A percentile compares a stretch with the other conserved stretches of the same genome.
Conservation (phyloP, 2,329 filamentous ascomycete genomes). For the Atkinsonella texensis region DNA sequence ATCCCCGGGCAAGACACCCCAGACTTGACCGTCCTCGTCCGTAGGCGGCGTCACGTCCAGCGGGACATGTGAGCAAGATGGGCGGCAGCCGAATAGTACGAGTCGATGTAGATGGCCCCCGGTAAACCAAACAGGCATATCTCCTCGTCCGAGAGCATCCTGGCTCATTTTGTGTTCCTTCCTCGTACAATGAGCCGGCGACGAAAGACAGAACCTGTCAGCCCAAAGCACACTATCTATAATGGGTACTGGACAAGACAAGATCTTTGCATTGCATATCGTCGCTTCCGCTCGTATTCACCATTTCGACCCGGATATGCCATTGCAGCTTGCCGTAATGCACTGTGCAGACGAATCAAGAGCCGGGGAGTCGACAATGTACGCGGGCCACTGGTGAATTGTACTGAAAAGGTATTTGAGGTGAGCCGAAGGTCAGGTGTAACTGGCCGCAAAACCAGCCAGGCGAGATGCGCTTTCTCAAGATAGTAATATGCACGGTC, state of each 20-base stretch:
- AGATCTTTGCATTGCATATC: background rate
- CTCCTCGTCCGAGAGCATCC: background rate
- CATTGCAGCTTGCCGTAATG: background rate
- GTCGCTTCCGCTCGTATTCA: background rate
- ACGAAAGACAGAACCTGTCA: background rate
- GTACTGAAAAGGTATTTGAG: too few relatives aligned
- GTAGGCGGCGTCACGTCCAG: background rate
- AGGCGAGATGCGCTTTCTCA: background rate
- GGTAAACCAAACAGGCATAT: background rate
- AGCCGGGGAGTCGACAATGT: background rate
- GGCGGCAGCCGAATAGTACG: background rate
- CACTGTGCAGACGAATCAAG: background rate
- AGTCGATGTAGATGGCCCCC: background rate
- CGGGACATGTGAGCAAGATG: background rate
- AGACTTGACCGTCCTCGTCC: constrained; percentile 9
- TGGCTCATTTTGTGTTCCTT: background rate
- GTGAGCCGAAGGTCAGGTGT: background rate
- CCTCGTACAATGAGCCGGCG: background rate
- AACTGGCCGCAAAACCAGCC: background rate
- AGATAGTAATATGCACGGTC: background rate
- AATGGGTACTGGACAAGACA: background rate
- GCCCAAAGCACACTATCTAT: background rate
- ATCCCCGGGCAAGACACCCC: constrained; percentile 20
- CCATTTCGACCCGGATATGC: background rate
- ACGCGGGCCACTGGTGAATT: background rate